A percentile compares a stretch with the other conserved stretches of the same genome.
Evolutionary conservation across 345 rosid genomes (phyloP).

Genomic region (Adansonia digitata): DNA sequence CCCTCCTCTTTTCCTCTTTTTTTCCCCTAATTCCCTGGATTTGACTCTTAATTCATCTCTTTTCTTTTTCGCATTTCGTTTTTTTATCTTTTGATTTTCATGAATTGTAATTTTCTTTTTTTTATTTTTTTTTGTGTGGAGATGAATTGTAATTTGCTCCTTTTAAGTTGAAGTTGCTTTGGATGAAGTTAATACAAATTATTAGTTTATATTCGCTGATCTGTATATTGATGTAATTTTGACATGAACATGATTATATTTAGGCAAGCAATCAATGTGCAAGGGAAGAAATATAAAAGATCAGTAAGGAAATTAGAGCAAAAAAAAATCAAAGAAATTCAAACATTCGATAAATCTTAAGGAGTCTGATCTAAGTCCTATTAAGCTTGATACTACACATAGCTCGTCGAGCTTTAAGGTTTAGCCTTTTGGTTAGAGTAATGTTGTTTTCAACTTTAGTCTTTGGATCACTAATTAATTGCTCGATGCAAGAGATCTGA

Average conservation of each 20-base stretch:
- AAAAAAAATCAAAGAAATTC: background rate
- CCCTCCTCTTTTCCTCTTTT: background rate
- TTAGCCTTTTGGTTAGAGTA: background rate
- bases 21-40: background rate
- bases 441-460: background rate
- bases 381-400: background rate
- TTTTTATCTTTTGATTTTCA: background rate
- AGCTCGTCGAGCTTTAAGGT: background rate
- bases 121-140: background rate
- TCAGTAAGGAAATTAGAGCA: background rate
- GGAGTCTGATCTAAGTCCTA: background rate
- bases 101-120: background rate
- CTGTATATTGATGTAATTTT: background rate
- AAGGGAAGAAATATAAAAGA: background rate
- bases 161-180: slow-evolving; percentile 5
- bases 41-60: background rate
- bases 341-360: background rate
- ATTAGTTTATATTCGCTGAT: background rate
- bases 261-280: background rate
- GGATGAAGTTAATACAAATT: background rate
- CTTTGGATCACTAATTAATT: background rate
- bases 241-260: background rate
- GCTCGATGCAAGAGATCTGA: background rate
- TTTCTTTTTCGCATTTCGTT: background rate
- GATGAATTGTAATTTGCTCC: background rate